Base-by-base conservation (phyloP, 139 green algal genomes). In the Diplosphaera chodatii region DNA sequence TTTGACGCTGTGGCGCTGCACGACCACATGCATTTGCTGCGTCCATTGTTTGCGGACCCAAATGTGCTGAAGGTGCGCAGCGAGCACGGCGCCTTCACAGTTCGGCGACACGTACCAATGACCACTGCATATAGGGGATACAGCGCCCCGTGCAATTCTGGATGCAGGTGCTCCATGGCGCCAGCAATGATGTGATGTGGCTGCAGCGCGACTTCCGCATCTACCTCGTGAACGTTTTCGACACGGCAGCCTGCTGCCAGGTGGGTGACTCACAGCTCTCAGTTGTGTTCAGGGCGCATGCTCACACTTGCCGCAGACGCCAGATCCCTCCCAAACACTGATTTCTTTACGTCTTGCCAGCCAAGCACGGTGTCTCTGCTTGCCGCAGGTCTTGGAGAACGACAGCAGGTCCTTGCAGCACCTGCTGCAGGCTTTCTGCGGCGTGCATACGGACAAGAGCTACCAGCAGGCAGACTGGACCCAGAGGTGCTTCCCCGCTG, bases 181-280 rank as follows among this genome's bases (percentile, higher is more conserved):
- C 78, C 40, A 74, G 76, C 62, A 92, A 90, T 62, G 90, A 96
- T 32, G 78, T 94, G 32, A n/a, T 85, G 6, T 96, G 89, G 89
- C 83, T 96, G 68, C 89, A 94, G 71, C 77, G 87, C 0, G 87
- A 95, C 68, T 87, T 86, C 63, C 68, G 83, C 32, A 55, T 90
- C 0, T 91, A 90, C 79, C 66, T 89, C 33, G 87, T 91, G 72
- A 95, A 95, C 74, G 65, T 91, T 0, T 92, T 94, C 73, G 91
- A 96, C 82, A 96, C 91, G 3, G 85, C 92, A 64, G 88, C 87
- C 75, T 80, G 81, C 0, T 84, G 74, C 41, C 81, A 88, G 85
- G 88, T 87, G 66, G n/a, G n/a, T n/a, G n/a, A n/a, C n/a, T n/a
- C n/a, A n/a, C n/a, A n/a, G n/a, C n/a, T n/a, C n/a, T n/a, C n/a